Percentiles rank a stretch among this genome's conserved stretches.
phyloP scores from a whole-genome alignment of 352 stramenopile species.

The Phytophthora cactorum region DNA sequence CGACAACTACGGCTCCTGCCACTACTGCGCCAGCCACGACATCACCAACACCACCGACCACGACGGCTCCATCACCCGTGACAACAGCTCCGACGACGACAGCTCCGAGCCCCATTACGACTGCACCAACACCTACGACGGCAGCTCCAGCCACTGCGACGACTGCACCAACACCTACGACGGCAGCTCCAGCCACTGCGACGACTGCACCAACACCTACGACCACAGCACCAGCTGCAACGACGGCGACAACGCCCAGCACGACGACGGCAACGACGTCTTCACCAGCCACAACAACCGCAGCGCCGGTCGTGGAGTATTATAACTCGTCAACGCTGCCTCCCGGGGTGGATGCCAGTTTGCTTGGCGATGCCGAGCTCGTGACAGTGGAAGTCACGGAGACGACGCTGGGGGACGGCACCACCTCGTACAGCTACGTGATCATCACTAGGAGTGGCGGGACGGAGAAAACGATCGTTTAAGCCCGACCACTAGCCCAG shows the following conservation, averaged over 20 bases:
- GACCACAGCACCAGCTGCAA: conserved; percentile 5
- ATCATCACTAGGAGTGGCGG: conserved; percentile 44
- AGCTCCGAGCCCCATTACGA: no score
- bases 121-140: no score
- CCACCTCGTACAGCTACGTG: conserved; percentile 45
- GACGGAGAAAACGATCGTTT: conserved; percentile 28
- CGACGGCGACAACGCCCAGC: not conserved
- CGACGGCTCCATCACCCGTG: no score
- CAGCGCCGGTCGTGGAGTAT: conserved; percentile 24
- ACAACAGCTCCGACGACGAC: conserved; percentile 6
- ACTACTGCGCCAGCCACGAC: conserved; percentile 16
- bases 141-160: no score
- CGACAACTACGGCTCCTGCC: conserved; percentile 5
- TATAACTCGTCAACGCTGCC: conserved; percentile 53
- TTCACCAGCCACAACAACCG: conserved; percentile 10
- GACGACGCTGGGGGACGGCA: conserved; percentile 33
- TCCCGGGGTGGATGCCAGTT: conserved; percentile 36
- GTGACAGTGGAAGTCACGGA: conserved; percentile 45
- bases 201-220: not conserved
- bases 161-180: conserved; percentile 1
- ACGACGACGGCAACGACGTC: conserved; percentile 3
- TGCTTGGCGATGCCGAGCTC: conserved; percentile 44
- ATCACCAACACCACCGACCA: conserved; percentile 8
- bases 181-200: conserved; percentile 9
- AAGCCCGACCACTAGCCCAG: conserved; percentile 12